Percentiles rank a stretch among this genome's conserved stretches.
Evolutionary conservation across 306 rosid species (phyloP).

Genomic region (Pachyrhizus erosus): DNA sequence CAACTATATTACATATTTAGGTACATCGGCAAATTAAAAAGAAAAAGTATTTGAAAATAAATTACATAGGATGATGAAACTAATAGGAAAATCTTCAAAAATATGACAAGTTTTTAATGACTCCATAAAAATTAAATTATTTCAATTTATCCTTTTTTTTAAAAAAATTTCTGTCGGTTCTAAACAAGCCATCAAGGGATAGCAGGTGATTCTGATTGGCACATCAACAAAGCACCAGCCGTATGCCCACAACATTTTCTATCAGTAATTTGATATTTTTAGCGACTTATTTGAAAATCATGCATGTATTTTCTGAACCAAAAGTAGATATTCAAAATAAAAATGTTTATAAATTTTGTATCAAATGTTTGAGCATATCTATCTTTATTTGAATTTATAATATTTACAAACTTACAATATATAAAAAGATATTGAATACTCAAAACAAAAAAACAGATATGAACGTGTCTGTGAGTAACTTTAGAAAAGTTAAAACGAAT

Average conservation of each 20-base stretch:
- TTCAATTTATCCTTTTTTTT: not conserved
- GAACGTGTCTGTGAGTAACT: not conserved
- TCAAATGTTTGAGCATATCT: not conserved
- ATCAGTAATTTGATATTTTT: not conserved
- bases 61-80: not conserved
- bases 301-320: not conserved
- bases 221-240: no score
- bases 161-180: not conserved
- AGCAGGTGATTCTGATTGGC: not conserved
- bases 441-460: not conserved
- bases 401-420: not conserved
- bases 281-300: not conserved
- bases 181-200: not conserved
- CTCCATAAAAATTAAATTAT: not conserved
- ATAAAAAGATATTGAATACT: not conserved
- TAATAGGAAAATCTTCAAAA: not conserved
- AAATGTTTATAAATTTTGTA: not conserved
- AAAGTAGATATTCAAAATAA: not conserved
- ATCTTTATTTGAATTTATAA: not conserved
- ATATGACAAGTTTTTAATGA: not conserved
- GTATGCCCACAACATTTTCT: not conserved
- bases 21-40: not conserved
- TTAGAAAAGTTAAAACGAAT: constrained; percentile 2
- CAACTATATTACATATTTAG: not conserved
- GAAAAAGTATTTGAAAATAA: not conserved